These are phyloP conservation scores for Hypomyces rosellus DNA, from an alignment of 2,329 filamentous ascomycete species.

Conservation along the genomic window DNA sequence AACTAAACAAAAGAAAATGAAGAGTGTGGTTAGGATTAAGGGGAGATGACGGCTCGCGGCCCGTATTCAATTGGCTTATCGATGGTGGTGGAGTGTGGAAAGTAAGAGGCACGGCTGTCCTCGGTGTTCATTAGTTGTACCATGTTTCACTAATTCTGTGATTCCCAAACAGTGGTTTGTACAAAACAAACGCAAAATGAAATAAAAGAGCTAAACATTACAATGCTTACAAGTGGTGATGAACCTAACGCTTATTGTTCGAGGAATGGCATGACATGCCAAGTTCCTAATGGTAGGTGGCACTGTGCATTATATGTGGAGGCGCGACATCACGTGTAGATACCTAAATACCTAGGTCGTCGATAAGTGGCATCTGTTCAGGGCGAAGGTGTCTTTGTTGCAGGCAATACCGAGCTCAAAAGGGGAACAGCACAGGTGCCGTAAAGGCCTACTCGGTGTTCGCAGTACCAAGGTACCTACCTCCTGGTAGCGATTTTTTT, in stretches of 20 bases:
- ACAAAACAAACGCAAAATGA: background rate
- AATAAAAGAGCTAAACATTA: background rate
- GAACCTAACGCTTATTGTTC: too few species aligned
- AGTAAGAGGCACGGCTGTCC: background rate
- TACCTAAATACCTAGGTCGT: too few species aligned
- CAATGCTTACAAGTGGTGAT: background rate
- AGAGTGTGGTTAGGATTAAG: background rate
- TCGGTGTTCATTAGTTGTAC: background rate
- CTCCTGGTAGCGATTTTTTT: background rate
- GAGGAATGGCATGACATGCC: too few species aligned
- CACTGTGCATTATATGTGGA: too few species aligned
- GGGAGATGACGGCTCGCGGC: background rate
- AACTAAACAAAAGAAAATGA: conserved; percentile 22
- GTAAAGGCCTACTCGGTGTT: too few species aligned
- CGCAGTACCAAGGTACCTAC: too few species aligned
- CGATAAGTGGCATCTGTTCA: too few species aligned
- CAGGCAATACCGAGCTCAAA: too few species aligned
- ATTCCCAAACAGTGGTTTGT: background rate
- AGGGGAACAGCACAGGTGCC: too few species aligned
- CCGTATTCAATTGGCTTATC: background rate
- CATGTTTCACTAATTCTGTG: conserved; percentile 2
- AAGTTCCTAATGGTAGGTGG: too few species aligned
- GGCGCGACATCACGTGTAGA: too few species aligned
- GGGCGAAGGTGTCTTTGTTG: too few species aligned
- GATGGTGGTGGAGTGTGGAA: background rate